These are phyloP conservation scores for Sphaerulina vaccinii DNA, from an alignment of 2,329 filamentous ascomycete species.

Conservation along the genomic window DNA sequence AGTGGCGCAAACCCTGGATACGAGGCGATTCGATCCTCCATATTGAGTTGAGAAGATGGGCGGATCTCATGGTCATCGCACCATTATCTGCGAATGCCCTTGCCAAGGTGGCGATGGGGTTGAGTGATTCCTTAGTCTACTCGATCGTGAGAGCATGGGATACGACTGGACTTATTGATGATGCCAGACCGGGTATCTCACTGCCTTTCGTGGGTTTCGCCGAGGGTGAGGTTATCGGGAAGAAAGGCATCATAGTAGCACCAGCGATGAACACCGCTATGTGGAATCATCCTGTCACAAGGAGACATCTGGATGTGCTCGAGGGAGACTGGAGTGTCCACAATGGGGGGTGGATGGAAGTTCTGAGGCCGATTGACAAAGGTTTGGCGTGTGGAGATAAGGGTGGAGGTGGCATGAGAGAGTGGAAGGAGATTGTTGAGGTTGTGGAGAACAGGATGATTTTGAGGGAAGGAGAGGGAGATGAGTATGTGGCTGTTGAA, in stretches of 20 bases:
- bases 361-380: conserved; percentile 73
- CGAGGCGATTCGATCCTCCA: conserved; percentile 80
- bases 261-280: conserved; percentile 88
- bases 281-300: conserved; percentile 83
- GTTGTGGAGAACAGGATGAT: conserved; percentile 54
- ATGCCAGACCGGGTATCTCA: conserved; percentile 27
- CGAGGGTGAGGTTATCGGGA: conserved; percentile 36
- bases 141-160: conserved; percentile 88
- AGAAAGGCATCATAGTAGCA: conserved; percentile 71
- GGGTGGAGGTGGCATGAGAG: conserved; percentile 78
- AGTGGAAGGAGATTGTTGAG: conserved; percentile 72
- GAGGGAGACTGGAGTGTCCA: conserved; percentile 70
- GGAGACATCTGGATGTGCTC: conserved; percentile 66
- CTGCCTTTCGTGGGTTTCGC: conserved; percentile 20
- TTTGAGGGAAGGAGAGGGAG: conserved; percentile 11
- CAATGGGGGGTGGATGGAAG: conserved; percentile 59
- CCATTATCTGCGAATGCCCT: conserved; percentile 82
- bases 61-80: conserved; percentile 74
- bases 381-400: conserved; percentile 80
- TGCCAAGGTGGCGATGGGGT: conserved; percentile 76
- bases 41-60: conserved; percentile 83
- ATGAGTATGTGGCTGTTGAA: neutral
- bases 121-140: conserved; percentile 72
- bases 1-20: conserved; percentile 78
- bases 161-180: conserved; percentile 60